Conservation (phyloP, 2,329 filamentous ascomycete genomes). For the Pyrenochaeta sp. region DNA sequence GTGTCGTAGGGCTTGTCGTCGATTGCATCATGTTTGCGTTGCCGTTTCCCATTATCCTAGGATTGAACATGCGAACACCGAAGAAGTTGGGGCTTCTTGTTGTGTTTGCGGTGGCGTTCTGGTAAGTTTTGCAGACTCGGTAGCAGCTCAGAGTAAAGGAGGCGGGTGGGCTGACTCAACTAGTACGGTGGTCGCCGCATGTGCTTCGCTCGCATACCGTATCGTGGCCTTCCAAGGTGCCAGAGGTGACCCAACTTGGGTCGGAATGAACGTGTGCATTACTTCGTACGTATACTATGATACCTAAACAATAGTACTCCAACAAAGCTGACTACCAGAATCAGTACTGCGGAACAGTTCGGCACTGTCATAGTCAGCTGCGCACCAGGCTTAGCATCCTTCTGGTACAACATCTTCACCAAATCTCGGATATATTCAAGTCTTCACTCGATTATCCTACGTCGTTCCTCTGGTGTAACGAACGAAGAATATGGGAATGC, state of each 20-base stretch:
- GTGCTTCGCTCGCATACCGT: conserved; percentile 2
- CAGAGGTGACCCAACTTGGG: background rate
- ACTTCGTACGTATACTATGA: background rate
- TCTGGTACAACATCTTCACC: conserved; percentile 15
- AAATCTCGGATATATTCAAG: background rate
- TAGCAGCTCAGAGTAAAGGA: background rate
- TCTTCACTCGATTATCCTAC: background rate
- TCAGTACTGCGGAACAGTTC: conserved; percentile 11
- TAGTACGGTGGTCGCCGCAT: background rate
- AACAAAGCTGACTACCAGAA: background rate
- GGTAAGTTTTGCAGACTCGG: background rate
- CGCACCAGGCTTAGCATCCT: conserved; percentile 10
- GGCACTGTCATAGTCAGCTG: conserved; percentile 12
- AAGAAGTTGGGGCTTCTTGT: conserved; percentile 6
- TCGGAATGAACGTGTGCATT: background rate
- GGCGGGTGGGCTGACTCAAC: background rate
- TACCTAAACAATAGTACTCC: too few relatives aligned
- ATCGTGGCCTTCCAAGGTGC: background rate
- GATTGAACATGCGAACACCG: background rate
- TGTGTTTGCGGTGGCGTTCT: conserved; percentile 4
- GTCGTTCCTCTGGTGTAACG: background rate
- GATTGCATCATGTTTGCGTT: conserved; percentile 10
- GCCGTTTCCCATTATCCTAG: conserved; percentile 8
- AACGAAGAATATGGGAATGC: background rate
- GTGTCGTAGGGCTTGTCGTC: conserved; percentile 1